A percentile compares a stretch with the other conserved stretches of the same genome.
Evolutionary conservation across 2,329 filamentous ascomycete species (phyloP).

Genomic region (Aspergillus brunneoviolaceus): DNA sequence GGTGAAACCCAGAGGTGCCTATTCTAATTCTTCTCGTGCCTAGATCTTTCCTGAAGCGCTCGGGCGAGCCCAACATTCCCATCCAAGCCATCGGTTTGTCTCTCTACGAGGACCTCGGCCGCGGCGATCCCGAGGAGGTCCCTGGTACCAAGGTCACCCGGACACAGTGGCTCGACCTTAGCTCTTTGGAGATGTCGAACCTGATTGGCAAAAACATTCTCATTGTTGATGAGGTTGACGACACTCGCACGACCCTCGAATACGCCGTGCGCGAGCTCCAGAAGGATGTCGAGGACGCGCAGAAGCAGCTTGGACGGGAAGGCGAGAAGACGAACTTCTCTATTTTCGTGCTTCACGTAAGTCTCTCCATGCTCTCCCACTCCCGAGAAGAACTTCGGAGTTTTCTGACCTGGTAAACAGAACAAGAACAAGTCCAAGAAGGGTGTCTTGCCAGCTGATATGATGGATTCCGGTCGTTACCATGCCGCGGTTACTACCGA

Average conservation of each 20-base stretch:
- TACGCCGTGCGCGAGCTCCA: slow-evolving; percentile 90
- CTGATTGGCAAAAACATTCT: slow-evolving; percentile 87
- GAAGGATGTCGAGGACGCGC: slow-evolving; percentile 86
- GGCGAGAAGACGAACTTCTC: slow-evolving; percentile 80
- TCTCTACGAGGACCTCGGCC: slow-evolving; percentile 81
- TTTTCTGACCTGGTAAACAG: slow-evolving; percentile 41
- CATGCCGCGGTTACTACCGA: slow-evolving; percentile 80
- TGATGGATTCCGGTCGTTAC: slow-evolving; percentile 73
- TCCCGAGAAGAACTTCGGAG: not conserved
- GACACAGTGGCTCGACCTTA: slow-evolving; percentile 96
- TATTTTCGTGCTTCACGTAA: slow-evolving; percentile 91
- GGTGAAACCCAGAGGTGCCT: not conserved
- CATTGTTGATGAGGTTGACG: slow-evolving; percentile 94
- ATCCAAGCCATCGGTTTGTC: slow-evolving; percentile 99
- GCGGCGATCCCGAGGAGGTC: slow-evolving; percentile 65
- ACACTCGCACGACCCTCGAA: slow-evolving; percentile 89
- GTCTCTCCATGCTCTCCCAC: slow-evolving; percentile 23
- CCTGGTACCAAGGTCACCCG: slow-evolving; percentile 93
- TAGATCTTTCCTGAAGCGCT: slow-evolving; percentile 86
- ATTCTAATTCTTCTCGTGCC: slow-evolving; percentile 13
- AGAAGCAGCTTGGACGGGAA: slow-evolving; percentile 67
- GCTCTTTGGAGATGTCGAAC: slow-evolving; percentile 80
- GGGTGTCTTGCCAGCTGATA: slow-evolving; percentile 74
- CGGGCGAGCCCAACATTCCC: slow-evolving; percentile 87
- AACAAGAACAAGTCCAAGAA: slow-evolving; percentile 99